phyloP scores from a whole-genome alignment of 2,329 filamentous ascomycete genomes.

The Arthrobotrys sinensis region DNA sequence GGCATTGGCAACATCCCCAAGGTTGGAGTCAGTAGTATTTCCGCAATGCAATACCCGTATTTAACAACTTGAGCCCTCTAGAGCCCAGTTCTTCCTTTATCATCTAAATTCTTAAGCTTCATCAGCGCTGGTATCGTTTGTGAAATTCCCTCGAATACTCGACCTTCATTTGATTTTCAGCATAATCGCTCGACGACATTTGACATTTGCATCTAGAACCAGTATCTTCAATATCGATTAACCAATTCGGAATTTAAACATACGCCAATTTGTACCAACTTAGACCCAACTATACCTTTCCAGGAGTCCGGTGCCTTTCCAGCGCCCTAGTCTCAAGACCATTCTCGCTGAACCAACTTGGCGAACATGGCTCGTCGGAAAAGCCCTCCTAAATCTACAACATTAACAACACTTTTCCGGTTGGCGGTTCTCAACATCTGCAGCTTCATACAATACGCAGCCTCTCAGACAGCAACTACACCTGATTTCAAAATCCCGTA shows the following conservation, averaged over 20 bases:
- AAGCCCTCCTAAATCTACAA: slow-evolving; percentile 35
- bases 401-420: slow-evolving; percentile 53
- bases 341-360: too few species aligned
- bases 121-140: slow-evolving; percentile 48
- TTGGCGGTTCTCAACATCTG: not conserved
- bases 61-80: not conserved
- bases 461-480: slow-evolving; percentile 38
- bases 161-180: slow-evolving; percentile 20
- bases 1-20: not conserved
- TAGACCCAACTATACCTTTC: not conserved
- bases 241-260: not conserved
- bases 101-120: slow-evolving; percentile 27
- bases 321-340: too few species aligned
- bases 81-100: not conserved
- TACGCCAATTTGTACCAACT: not conserved
- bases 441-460: slow-evolving; percentile 30
- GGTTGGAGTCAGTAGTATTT: not conserved
- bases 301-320: too few species aligned
- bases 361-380: not conserved
- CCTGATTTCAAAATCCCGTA: slow-evolving; percentile 53
- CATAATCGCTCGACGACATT: not conserved
- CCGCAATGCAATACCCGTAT: not conserved
- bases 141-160: slow-evolving; percentile 32
- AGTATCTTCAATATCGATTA: not conserved
- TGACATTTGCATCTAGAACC: too few species aligned